Conservation (phyloP, 2,329 filamentous ascomycete species). For the Colletotrichum cordylinicola region DNA sequence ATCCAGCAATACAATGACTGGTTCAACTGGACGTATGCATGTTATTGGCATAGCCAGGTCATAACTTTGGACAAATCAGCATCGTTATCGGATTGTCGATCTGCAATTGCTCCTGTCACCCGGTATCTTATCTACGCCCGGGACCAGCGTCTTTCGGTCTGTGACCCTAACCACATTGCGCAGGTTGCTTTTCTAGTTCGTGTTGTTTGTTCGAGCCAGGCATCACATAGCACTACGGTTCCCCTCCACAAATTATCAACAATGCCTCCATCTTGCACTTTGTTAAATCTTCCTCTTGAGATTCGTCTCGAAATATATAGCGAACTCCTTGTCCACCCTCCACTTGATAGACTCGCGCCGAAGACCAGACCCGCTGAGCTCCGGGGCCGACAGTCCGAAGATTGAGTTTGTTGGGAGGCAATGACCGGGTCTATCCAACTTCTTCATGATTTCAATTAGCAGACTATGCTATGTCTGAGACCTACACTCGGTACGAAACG, state of each 20-base stretch:
- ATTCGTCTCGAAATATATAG: slow-evolving; percentile 53
- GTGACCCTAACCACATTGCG: not conserved
- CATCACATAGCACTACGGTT: not conserved
- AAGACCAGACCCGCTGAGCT: slow-evolving; percentile 24
- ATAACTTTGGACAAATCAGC: not conserved
- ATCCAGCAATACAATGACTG: not conserved
- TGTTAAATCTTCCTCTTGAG: slow-evolving; percentile 50
- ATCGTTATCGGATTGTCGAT: not conserved
- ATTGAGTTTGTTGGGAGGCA: not conserved
- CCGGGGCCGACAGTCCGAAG: not conserved
- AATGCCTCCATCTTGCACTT: not conserved
- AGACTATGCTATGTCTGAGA: not conserved
- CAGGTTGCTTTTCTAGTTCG: not conserved
- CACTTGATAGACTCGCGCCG: slow-evolving; percentile 1
- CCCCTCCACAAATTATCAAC: not conserved
- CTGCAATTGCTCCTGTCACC: not conserved
- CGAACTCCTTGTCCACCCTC: slow-evolving; percentile 44
- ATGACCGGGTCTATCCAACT: not conserved
- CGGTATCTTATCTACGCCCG: not conserved
- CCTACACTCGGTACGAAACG: not conserved
- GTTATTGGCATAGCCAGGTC: not conserved
- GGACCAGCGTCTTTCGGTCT: not conserved
- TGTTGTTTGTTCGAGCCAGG: not conserved
- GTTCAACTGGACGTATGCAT: not conserved
- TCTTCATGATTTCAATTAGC: not conserved